Evolutionary conservation across 78 protist species (phyloP).

Genomic region (Kipferlia bialata): DNA sequence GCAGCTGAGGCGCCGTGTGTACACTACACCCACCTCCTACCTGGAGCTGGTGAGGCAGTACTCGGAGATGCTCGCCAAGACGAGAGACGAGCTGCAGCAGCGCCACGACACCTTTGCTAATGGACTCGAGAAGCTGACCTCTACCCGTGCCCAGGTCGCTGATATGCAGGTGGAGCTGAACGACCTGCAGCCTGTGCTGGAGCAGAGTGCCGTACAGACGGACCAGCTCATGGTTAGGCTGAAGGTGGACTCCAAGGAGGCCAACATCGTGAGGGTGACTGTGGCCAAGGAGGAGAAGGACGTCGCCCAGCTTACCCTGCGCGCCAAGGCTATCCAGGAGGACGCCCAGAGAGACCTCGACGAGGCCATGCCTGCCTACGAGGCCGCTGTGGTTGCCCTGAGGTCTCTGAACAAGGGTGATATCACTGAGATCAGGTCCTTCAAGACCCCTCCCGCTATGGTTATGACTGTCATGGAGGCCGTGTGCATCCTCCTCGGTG

Average conservation of each 20-base stretch:
- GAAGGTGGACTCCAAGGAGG: constrained; percentile 12
- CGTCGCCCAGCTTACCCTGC: constrained; percentile 16
- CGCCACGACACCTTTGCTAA: not conserved
- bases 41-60: constrained; percentile 46
- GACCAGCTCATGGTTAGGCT: constrained; percentile 1
- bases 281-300: constrained; percentile 20
- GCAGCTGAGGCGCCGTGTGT: constrained; percentile 28
- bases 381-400: constrained; percentile 29
- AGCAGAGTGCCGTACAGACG: not conserved
- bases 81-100: not conserved
- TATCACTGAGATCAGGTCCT: constrained; percentile 29
- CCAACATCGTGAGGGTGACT: not conserved
- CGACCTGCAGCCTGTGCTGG: constrained; percentile 1
- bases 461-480: constrained; percentile 57
- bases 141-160: constrained; percentile 11
- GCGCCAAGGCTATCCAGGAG: constrained; percentile 16
- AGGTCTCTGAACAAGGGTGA: constrained; percentile 13
- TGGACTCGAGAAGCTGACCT: constrained; percentile 12
- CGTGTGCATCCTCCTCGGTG: constrained; percentile 30
- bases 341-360: constrained; percentile 41
- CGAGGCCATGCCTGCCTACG: constrained; percentile 16
- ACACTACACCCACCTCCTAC: constrained; percentile 61
- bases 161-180: constrained; percentile 15
- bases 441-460: constrained; percentile 36
- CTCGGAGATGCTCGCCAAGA: constrained; percentile 24